phyloP scores from a whole-genome alignment of 2,329 filamentous ascomycete genomes.

The Rutstroemia sydowiana region DNA sequence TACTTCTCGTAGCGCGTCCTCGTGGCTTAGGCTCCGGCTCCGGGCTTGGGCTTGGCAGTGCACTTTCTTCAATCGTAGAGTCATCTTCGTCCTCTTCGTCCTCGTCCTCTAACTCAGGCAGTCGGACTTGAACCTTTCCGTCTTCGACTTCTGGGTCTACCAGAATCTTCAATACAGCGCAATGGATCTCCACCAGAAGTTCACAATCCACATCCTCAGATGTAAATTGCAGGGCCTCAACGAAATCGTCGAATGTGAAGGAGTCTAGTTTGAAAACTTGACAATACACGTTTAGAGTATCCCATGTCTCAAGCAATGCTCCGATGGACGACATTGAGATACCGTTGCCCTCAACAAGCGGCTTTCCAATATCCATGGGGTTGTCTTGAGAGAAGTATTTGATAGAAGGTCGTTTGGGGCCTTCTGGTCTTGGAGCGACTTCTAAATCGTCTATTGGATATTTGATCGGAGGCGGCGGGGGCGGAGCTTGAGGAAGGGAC shows the following conservation, averaged over 20 bases:
- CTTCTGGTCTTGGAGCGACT: slow-evolving; percentile 58
- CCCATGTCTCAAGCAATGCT: slow-evolving; percentile 82
- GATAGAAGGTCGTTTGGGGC: slow-evolving; percentile 60
- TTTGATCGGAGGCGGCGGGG: slow-evolving; percentile 71
- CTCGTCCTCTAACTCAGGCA: slow-evolving; percentile 61
- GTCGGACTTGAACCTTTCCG: slow-evolving; percentile 69
- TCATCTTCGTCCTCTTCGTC: slow-evolving; percentile 60
- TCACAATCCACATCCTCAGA: slow-evolving; percentile 71
- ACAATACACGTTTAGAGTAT: slow-evolving; percentile 96
- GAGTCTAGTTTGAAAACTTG: slow-evolving; percentile 91
- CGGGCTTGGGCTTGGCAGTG: slow-evolving; percentile 50
- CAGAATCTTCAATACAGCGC: slow-evolving; percentile 79
- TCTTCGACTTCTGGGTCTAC: slow-evolving; percentile 68
- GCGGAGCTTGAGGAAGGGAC: slow-evolving; percentile 44
- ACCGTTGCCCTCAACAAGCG: slow-evolving; percentile 44
- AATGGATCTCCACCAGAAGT: slow-evolving; percentile 85
- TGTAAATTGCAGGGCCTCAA: slow-evolving; percentile 76
- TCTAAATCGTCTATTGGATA: slow-evolving; percentile 95
- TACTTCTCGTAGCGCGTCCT: slow-evolving; percentile 74
- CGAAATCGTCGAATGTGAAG: slow-evolving; percentile 94
- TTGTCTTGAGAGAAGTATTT: slow-evolving; percentile 69
- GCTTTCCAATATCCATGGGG: slow-evolving; percentile 41
- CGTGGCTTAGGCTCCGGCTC: slow-evolving; percentile 63
- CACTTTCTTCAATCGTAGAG: slow-evolving; percentile 48
- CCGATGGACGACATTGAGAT: slow-evolving; percentile 83